Conservation (phyloP, 768 basidiomycete species). For the Leccinum olivaceopallidum region DNA sequence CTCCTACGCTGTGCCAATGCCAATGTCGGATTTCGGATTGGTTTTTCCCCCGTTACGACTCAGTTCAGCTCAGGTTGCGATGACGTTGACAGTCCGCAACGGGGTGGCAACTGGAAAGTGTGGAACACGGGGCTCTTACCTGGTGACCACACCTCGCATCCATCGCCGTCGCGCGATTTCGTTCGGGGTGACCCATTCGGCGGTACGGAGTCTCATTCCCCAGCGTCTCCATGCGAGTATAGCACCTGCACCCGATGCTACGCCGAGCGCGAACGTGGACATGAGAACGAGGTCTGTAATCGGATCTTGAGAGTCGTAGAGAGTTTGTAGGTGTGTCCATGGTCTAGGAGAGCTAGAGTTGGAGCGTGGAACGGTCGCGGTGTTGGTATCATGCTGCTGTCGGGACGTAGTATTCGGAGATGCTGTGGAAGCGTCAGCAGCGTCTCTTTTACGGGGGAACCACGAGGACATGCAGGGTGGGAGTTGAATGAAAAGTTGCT, state of each 20-base stretch:
- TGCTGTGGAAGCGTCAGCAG: not conserved
- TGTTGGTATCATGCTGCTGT: not conserved
- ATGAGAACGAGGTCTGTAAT: not conserved
- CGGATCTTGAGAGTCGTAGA: not conserved
- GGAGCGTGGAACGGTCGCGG: not conserved
- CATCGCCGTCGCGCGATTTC: constrained; percentile 58
- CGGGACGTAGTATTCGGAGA: not conserved
- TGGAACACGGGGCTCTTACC: constrained; percentile 43
- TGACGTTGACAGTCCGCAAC: not conserved
- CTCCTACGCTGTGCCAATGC: constrained; percentile 61
- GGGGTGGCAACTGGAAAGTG: not conserved
- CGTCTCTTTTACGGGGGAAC: constrained; percentile 7
- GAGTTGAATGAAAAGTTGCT: not conserved
- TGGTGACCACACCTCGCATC: constrained; percentile 82
- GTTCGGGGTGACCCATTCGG: constrained; percentile 70
- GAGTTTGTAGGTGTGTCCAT: constrained; percentile 2
- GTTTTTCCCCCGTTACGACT: not conserved
- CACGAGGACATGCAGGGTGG: constrained; percentile 10
- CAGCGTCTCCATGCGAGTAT: constrained; percentile 47
- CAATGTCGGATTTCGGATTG: not conserved
- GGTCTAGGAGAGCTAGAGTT: not conserved
- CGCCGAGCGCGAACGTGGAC: constrained; percentile 19
- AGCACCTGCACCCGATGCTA: constrained; percentile 10
- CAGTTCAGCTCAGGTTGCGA: not conserved
- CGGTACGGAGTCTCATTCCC: constrained; percentile 59